Percentiles rank a stretch among this genome's conserved stretches.
Conservation (phyloP, 495 filamentous ascomycete genomes). For the Podospora conica region DNA sequence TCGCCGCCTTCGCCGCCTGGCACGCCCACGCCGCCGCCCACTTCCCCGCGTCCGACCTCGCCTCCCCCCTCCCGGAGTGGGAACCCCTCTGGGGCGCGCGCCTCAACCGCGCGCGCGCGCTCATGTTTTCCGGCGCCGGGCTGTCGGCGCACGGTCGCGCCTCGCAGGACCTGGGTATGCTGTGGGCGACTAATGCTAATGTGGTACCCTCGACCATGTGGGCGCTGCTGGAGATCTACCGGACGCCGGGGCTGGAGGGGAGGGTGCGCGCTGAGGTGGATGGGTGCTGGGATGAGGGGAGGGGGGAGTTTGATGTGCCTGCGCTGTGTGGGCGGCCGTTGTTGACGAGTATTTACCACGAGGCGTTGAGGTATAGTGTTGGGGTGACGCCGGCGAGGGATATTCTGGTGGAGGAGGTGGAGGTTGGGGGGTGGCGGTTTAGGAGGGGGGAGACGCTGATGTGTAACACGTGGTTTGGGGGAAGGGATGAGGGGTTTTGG, state of each 20-base stretch:
- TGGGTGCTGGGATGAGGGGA: constrained; percentile 3
- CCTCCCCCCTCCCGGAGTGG: no score
- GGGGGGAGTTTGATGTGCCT: constrained; percentile 6
- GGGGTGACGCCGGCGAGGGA: constrained; percentile 17
- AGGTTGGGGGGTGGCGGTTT: constrained; percentile 20
- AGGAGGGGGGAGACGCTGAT: constrained; percentile 16
- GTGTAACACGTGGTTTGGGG: constrained; percentile 20
- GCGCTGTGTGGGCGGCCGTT: constrained; percentile 18
- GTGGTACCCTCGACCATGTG: constrained; percentile 20
- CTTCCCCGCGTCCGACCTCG: constrained; percentile 8
- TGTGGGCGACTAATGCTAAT: constrained; percentile 27
- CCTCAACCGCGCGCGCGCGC: constrained; percentile 14
- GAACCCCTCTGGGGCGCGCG: constrained; percentile 22
- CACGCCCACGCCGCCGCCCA: constrained; percentile 7
- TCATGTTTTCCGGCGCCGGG: constrained; percentile 5
- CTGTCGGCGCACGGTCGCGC: constrained; percentile 10
- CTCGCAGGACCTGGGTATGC: constrained; percentile 17
- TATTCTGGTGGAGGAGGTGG: constrained; percentile 11
- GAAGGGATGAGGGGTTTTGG: constrained; percentile 21
- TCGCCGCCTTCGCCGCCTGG: constrained; percentile 17
- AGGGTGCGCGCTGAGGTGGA: constrained; percentile 13
- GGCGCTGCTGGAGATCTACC: constrained; percentile 14
- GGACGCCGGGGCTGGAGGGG: constrained; percentile 5
- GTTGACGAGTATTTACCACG: constrained; percentile 19
- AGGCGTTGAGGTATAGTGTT: constrained; percentile 19